Conservation (phyloP, 2,329 filamentous ascomycete genomes). For the Hymenoscyphus salicellus region DNA sequence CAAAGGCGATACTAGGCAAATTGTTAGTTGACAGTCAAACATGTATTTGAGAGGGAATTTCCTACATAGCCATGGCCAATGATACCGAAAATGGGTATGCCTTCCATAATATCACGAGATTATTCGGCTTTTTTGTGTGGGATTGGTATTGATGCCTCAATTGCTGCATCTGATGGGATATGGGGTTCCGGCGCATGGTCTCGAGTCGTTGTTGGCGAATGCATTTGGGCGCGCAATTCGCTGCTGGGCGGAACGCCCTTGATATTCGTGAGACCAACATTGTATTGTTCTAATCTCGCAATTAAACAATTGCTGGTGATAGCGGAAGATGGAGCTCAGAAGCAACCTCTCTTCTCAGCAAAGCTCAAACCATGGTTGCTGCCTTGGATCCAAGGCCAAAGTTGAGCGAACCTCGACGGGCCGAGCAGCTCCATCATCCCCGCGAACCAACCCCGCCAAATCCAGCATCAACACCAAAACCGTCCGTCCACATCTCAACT, state of each 20-base stretch:
- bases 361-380: not conserved
- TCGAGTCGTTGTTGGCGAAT: slow-evolving; percentile 28
- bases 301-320: not conserved
- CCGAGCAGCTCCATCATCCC: too few species aligned
- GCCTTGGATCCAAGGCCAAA: too few species aligned
- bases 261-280: slow-evolving; percentile 32
- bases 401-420: too few species aligned
- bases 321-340: too few species aligned
- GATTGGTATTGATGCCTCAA: slow-evolving; percentile 27
- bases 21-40: not conserved
- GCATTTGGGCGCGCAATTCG: slow-evolving; percentile 28
- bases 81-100: slow-evolving; percentile 32
- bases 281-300: not conserved
- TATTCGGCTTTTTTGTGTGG: slow-evolving; percentile 8
- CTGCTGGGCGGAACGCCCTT: slow-evolving; percentile 22
- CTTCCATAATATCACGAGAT: slow-evolving; percentile 26
- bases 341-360: not conserved
- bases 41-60: not conserved
- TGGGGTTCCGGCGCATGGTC: slow-evolving; percentile 20
- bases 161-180: slow-evolving; percentile 28
- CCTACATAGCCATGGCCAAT: slow-evolving; percentile 30
- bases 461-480: not conserved
- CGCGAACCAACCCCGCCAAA: too few species aligned
- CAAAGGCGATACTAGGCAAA: slow-evolving; percentile 28
- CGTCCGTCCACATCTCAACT: not conserved